These are phyloP conservation scores for Barnettozyma californica DNA, from an alignment of 805 yeast species.

Conservation along the genomic window DNA sequence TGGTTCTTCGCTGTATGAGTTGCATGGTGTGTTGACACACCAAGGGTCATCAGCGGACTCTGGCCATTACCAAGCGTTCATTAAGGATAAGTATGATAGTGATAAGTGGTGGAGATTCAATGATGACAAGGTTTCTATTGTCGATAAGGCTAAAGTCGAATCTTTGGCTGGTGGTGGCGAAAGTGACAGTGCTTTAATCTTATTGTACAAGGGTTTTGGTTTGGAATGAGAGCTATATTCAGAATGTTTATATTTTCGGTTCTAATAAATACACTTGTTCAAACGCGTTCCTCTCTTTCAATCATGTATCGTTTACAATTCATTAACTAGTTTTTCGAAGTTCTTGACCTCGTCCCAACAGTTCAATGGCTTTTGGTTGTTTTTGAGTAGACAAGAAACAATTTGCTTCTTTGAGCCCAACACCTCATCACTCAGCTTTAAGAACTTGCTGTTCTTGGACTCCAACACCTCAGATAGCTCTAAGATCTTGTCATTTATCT, in stretches of 20 bases:
- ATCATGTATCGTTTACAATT: constrained; percentile 28
- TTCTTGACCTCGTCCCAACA: constrained; percentile 78
- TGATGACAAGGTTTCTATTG: constrained; percentile 80
- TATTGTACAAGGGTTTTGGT: constrained; percentile 81
- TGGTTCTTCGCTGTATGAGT: constrained; percentile 82
- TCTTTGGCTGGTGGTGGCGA: constrained; percentile 95
- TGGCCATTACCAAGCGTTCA: constrained; percentile 94
- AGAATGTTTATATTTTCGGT: neutral
- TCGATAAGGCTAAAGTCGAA: constrained; percentile 80
- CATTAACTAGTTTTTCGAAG: constrained; percentile 55
- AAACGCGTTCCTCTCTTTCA: neutral
- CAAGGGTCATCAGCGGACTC: constrained; percentile 94
- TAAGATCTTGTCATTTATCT: constrained; percentile 38
- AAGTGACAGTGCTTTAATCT: constrained; percentile 88
- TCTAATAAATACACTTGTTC: neutral
- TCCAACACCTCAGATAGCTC: constrained; percentile 33
- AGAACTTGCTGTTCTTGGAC: constrained; percentile 30
- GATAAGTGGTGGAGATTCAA: constrained; percentile 92
- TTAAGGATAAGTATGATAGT: constrained; percentile 66
- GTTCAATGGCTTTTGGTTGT: constrained; percentile 63
- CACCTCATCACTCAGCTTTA: constrained; percentile 35
- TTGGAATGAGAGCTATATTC: constrained; percentile 28
- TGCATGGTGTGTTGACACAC: constrained; percentile 82
- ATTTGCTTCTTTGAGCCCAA: constrained; percentile 45
- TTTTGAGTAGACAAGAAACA: constrained; percentile 49